Conservation (phyloP, 139 green algal genomes). For the Micromonas pusilla region DNA sequence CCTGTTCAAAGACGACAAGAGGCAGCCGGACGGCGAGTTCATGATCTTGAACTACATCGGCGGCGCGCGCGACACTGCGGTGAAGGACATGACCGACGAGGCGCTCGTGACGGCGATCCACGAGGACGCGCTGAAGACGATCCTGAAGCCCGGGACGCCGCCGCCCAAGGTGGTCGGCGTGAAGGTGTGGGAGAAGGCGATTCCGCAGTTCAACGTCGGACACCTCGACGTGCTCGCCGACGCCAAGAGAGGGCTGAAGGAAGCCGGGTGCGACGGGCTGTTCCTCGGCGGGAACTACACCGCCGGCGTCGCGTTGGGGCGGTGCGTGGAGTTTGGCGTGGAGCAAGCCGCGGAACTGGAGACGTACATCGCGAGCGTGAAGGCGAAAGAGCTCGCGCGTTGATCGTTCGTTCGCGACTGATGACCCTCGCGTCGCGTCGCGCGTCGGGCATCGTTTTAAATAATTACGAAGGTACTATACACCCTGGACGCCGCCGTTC, state of each 20-base stretch:
- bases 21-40: slow-evolving; percentile 36
- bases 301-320: slow-evolving; percentile 85
- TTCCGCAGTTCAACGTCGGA: slow-evolving; percentile 96
- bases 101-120: slow-evolving; percentile 64
- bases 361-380: not conserved
- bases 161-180: slow-evolving; percentile 70
- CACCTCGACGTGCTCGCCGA: slow-evolving; percentile 58
- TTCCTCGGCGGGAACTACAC: slow-evolving; percentile 97
- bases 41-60: slow-evolving; percentile 97
- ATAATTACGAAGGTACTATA: too few species aligned
- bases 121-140: slow-evolving; percentile 88
- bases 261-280: slow-evolving; percentile 58
- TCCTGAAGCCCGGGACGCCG: slow-evolving; percentile 78
- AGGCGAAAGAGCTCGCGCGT: not conserved
- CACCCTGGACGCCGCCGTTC: too few species aligned
- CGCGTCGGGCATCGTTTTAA: too few species aligned
- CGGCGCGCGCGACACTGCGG: slow-evolving; percentile 76
- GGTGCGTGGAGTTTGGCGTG: slow-evolving; percentile 87
- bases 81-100: slow-evolving; percentile 62
- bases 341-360: slow-evolving; percentile 33
- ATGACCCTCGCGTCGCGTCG: too few species aligned
- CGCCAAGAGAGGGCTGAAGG: slow-evolving; percentile 49
- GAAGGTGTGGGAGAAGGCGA: slow-evolving; percentile 87
- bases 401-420: too few species aligned
- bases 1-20: slow-evolving; percentile 65